These are phyloP conservation scores for Coffea eugenioides DNA, from an alignment of 257 asterid genomes.

Conservation along the genomic window DNA sequence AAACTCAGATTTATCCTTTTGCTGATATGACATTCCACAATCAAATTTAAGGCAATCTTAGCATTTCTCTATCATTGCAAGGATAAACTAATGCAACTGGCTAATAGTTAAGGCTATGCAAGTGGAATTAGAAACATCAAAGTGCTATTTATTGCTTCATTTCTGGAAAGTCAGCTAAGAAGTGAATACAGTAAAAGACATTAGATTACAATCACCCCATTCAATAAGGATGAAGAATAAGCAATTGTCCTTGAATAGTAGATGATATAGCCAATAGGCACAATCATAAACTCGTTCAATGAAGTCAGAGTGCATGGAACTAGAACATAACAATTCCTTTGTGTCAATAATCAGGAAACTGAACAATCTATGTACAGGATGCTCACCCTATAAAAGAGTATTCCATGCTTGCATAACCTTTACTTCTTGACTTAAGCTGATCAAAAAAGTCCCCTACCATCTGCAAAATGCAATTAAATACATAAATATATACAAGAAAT, in stretches of 20 bases:
- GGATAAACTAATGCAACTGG: not conserved
- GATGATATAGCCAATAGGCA: not conserved
- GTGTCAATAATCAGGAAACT: not conserved
- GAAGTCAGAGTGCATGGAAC: not conserved
- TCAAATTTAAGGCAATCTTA: not conserved
- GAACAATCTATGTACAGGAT: not conserved
- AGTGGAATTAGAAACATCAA: not conserved
- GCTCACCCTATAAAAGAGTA: slow-evolving; percentile 83
- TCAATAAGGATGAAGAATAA: not conserved
- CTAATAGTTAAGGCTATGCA: not conserved
- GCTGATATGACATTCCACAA: not conserved
- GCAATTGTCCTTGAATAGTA: not conserved
- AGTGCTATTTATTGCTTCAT: not conserved
- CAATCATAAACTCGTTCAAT: not conserved
- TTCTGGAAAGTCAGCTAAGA: no score
- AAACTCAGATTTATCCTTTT: not conserved
- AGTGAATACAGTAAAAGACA: no score
- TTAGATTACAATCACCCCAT: not conserved
- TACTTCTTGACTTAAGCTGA: slow-evolving; percentile 97
- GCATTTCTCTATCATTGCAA: not conserved
- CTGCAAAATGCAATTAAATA: slow-evolving; percentile 39
- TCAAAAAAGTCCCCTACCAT: slow-evolving; percentile 99
- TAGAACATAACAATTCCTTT: not conserved
- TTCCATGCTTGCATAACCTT: slow-evolving; percentile 99
- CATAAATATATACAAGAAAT: not conserved